Base-by-base conservation (phyloP, 306 rosid species). In the Inga laurina region DNA sequence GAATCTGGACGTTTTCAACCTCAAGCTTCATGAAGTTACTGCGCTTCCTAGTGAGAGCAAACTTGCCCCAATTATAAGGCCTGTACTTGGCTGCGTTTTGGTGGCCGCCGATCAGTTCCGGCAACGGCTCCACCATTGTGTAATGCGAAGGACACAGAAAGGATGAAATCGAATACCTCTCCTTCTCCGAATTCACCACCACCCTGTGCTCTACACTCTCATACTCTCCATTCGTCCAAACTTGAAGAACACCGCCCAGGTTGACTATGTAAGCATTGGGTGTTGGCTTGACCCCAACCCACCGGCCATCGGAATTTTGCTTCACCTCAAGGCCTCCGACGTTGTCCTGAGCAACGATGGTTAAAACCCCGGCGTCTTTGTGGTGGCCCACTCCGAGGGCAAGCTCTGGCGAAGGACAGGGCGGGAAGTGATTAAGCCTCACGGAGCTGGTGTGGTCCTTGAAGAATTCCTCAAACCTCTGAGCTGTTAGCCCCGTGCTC, bases 1-100 rank as follows among this genome's bases (percentile, higher is more conserved):
- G 46, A 8, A 44, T 44, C 46, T 37, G 41, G 41, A 37, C 5
- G 41, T 37, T 37, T 6, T 37, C 41, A 37, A 4, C 7, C 7
- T 37, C 1, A 0, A 37, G 7, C 41, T 37, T 37, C 41, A 37
- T 37, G 41, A 37, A 37, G 41, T 37, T 37, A 37, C 41, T 37
- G 7, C 41, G 41, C 41, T 37, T 37, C 41, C 41, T 37, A 5
- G 41, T 4, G 41, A 44, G 46, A 8, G 12, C 2, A 66, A 86
- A 89, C 76, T 89, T 91, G 19, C 93, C 94, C 83, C 88, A 86
- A 68, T 79, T 88, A 80, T 84, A 89, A 43, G 85, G 87, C 75
- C 74, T 83, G 88, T 91, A 89, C 41, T 37, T 37, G 41, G 41
- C 41, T 37, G 7, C 41, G 45, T 78, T 44, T 44, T 44, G 46